Conservation (phyloP, 352 stramenopile species). For the Stramenopiles sp. region DNA sequence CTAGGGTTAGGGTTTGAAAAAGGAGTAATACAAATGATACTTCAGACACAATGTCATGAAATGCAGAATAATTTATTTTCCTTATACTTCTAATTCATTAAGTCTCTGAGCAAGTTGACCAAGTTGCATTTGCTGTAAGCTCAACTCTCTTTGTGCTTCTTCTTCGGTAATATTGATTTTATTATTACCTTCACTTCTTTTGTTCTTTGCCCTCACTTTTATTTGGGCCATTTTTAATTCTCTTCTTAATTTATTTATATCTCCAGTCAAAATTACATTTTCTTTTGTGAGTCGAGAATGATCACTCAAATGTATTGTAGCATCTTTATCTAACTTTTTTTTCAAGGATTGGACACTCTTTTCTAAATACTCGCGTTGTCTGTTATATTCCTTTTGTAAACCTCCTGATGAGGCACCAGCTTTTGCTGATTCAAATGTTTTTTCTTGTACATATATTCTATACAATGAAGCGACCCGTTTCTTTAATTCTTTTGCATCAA, state of each 20-base stretch:
- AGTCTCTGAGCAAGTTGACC: no score
- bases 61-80: no score
- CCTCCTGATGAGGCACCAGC: conserved; percentile 28
- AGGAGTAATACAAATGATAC: no score
- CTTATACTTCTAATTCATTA: no score
- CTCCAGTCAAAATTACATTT: conserved; percentile 47
- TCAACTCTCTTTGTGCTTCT: no score
- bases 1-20: no score
- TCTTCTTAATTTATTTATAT: conserved; percentile 50
- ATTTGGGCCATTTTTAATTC: conserved; percentile 19
- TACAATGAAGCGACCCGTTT: conserved; percentile 27
- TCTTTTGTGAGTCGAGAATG: conserved; percentile 24
- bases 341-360: conserved; percentile 49
- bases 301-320: conserved; percentile 20
- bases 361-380: conserved; percentile 53
- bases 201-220: no score
- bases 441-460: conserved; percentile 18
- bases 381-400: conserved; percentile 16
- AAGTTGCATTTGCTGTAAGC: no score
- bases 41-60: no score
- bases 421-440: conserved; percentile 1
- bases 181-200: no score
- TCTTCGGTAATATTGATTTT: no score
- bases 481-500: conserved; percentile 33
- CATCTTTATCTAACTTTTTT: conserved; percentile 28